Evolutionary conservation across 148 eudicot genomes (phyloP), one percentile per base, ranked within the genome.

Genomic region (Vaccinium vitisidaea): DNA sequence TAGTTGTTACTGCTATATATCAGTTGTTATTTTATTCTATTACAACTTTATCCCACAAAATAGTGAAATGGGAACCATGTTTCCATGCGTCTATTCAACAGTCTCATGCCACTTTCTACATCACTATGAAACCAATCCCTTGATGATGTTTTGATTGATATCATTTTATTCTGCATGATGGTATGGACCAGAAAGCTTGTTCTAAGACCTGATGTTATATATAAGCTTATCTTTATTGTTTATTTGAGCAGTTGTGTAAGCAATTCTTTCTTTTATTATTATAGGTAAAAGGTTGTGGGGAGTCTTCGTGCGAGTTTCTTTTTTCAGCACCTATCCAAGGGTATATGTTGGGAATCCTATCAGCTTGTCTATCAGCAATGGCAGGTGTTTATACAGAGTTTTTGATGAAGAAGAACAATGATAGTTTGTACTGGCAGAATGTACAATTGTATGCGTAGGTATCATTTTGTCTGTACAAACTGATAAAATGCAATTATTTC

Each of bases 361-460:
- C 98, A 79, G 98, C 99, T 84, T 97, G 98, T 88, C 93, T 97
- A 70, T 97, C 99, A 23, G 99, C 99, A 67, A 85, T 94, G 81
- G 99, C 99, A 82, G 99, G 99, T 88, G 95, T 97, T 74, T 97
- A 95, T 87, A 97, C 99, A 21, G 99, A 97, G 87, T 97, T 94
- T 89, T 89, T 95, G 89, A 93, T 95, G 99, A 96, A 96, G 92
- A 96, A 94, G 89, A 96, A 96, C 84, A 94, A 92, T 87, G 99
- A 94, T 87, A 92, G 96, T 89, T 86, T 94, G 75, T 93, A 94
- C 89, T 96, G 99, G 99, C 98, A 96, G 91, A 96, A 96, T 82
- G 93, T 94, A 63, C 99, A 92, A 89, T 93, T 96, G 78, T 96
- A 96, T 82, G 92, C 97, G 98, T 96, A 93, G 86, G 98, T 92